Conservation (phyloP, 345 rosid species). For the Gossypium ekmanianum region DNA sequence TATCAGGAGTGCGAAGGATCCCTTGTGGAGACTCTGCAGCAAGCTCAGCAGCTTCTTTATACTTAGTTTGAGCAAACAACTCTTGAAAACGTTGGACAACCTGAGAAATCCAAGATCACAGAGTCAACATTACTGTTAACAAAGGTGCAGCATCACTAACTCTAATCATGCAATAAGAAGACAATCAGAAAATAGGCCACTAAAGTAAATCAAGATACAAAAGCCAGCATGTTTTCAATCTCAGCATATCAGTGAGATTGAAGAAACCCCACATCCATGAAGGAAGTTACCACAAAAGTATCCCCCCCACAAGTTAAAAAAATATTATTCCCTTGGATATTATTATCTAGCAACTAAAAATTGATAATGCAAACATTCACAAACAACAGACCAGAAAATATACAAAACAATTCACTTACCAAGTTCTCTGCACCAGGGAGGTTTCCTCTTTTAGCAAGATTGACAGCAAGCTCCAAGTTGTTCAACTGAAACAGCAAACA, state of each 20-base stretch:
- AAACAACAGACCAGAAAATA: neutral
- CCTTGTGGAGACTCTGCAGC: conserved; percentile 99
- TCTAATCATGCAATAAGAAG: neutral
- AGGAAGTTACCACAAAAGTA: neutral
- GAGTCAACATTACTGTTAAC: neutral
- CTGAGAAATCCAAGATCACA: conserved; percentile 39
- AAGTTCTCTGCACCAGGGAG: conserved; percentile 99
- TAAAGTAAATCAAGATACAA: conserved; percentile 1
- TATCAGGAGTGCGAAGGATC: conserved; percentile 91
- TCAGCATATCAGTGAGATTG: neutral
- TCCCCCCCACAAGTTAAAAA: neutral
- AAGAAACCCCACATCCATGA: neutral
- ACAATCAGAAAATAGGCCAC: neutral
- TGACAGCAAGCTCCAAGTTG: conserved; percentile 97
- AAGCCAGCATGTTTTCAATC: neutral
- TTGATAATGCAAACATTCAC: neutral
- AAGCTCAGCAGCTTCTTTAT: conserved; percentile 99
- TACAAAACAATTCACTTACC: conserved; percentile 37
- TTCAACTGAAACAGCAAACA: conserved; percentile 56
- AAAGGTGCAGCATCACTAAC: neutral
- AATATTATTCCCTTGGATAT: neutral
- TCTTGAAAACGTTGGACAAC: conserved; percentile 99
- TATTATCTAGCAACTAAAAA: neutral
- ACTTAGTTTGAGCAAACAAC: conserved; percentile 92
- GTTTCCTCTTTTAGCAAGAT: conserved; percentile 98